Evolutionary conservation across 177 flowering plant genomes (phyloP), one percentile per base, ranked within the genome.

Genomic region (Vitis hybrid): DNA sequence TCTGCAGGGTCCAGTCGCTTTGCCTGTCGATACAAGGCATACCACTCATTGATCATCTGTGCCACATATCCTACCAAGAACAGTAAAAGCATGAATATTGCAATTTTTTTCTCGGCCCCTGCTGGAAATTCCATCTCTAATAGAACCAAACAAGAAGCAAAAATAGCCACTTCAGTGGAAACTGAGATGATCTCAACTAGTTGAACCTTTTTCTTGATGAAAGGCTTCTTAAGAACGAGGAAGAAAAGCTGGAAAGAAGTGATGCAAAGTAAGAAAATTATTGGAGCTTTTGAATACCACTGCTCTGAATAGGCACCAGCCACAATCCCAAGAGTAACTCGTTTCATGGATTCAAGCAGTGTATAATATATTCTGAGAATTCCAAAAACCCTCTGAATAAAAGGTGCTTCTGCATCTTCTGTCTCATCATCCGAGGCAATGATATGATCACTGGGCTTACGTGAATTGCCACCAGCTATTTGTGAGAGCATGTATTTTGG

Each of bases 391-490:
- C 89, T 95, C 69, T 95, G 98, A 50, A 95, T 83, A 66, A 84
- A 84, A 14, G 99, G 96, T 51, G 99, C 98, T 76, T 91, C 98
- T 18, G 99, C 98, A 78, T 93, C 99, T 79, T 95, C 99, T 33
- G 87, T 95, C 80, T 95, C 99, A 75, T 95, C 99, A 64, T 95
- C 99, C 2, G 99, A 92, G 48, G 87, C 90, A 56, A 95, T 91
- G 73, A 95, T 93, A 1, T 78, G 78, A 21, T 82, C 94, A 13
- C 72, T 67, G 2, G 52, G 78, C 77, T 72, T 85, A 4, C 65
- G 60, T 9, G 78, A 66, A 73, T 71, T 83, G 3, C 81, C 83
- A 5, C 83, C 83, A 15, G 89, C 19, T 33, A 93, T 83, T 77
- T 91, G 94, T 5, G 96, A 82, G 50, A 95, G 91, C 96, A 95